phyloP scores from a whole-genome alignment of 257 asterid genomes.

The Scutellaria galericulata region DNA sequence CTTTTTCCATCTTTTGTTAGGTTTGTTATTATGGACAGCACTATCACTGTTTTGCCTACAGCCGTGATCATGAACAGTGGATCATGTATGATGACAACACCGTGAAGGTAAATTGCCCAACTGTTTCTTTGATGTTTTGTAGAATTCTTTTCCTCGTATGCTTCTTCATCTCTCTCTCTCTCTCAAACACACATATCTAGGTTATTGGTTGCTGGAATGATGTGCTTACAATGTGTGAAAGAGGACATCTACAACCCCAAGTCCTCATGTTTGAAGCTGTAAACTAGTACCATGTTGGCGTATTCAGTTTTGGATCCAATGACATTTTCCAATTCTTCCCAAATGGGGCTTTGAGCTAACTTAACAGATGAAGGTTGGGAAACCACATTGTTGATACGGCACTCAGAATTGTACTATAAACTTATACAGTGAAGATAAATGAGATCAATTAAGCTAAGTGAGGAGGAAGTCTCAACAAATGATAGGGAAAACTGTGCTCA shows the following conservation, averaged over 20 bases:
- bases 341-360: conserved; percentile 34
- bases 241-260: conserved; percentile 96
- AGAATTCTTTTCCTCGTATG: background rate
- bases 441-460: conserved; percentile 27
- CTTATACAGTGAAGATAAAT: conserved; percentile 38
- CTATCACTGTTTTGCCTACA: conserved; percentile 93
- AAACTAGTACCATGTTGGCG: conserved; percentile 47
- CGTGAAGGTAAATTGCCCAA: conserved; percentile 67
- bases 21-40: conserved; percentile 90
- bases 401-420: conserved; percentile 42
- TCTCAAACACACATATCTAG: conserved; percentile 37
- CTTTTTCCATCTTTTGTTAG: conserved; percentile 29
- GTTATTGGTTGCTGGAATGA: conserved; percentile 90
- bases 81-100: conserved; percentile 93
- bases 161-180: conserved; percentile 17
- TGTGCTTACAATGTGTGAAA: conserved; percentile 81
- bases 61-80: conserved; percentile 77
- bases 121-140: conserved; percentile 8
- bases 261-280: conserved; percentile 88
- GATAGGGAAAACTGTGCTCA: conserved; percentile 35
- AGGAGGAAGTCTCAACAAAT: conserved; percentile 35
- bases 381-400: conserved; percentile 32
- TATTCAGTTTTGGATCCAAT: conserved; percentile 35
- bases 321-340: conserved; percentile 28
- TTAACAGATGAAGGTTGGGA: conserved; percentile 33